These are phyloP conservation scores for Sisymbrium altissimum DNA, from an alignment of 345 rosid genomes.

Conservation along the genomic window DNA sequence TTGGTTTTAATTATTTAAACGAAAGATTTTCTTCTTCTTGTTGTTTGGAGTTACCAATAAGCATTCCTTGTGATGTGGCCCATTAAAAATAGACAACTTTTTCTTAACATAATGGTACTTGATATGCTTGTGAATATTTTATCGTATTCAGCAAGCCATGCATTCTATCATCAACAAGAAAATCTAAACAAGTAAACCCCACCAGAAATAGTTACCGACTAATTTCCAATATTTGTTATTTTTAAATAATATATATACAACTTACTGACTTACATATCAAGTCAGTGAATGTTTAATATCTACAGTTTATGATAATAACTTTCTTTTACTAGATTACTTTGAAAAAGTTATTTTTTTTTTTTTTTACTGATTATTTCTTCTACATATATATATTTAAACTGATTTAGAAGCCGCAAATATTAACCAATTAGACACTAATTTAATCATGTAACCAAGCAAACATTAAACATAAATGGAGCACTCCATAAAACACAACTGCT, in stretches of 20 bases:
- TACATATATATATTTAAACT: not conserved
- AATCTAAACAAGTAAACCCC: conserved; percentile 26
- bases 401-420: not conserved
- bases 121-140: conserved; percentile 1
- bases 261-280: too few relatives aligned
- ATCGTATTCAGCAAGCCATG: conserved; percentile 32
- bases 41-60: conserved; percentile 29
- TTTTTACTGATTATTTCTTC: not conserved
- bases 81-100: conserved; percentile 1
- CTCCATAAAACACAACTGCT: not conserved
- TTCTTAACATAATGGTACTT: conserved; percentile 6
- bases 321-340: too few relatives aligned
- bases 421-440: not conserved
- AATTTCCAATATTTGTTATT: not conserved
- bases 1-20: not conserved
- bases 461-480: not conserved
- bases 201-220: conserved; percentile 12
- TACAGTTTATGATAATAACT: not conserved
- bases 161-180: conserved; percentile 18
- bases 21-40: not conserved
- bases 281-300: not conserved
- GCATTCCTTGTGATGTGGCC: conserved; percentile 20
- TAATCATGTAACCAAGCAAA: not conserved
- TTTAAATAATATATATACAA: not conserved
- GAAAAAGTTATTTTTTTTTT: not conserved